Evolutionary conservation across 2,329 filamentous ascomycete species (phyloP).

Genomic region (Teratosphaeria viscida): DNA sequence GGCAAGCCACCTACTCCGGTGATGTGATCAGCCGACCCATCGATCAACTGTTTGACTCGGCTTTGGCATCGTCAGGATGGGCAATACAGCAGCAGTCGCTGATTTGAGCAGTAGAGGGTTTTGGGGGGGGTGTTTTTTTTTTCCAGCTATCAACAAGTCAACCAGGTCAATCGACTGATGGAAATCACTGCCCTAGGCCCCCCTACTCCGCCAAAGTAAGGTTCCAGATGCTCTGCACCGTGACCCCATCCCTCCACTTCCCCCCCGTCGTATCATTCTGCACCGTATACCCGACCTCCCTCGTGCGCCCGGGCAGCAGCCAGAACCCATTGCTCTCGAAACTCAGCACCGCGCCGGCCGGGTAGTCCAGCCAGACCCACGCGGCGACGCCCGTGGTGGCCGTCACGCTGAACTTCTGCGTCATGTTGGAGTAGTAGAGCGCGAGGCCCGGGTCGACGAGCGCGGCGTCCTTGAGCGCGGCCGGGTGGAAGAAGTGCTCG

Average conservation of each 20-base stretch:
- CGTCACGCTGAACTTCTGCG: constrained; percentile 35
- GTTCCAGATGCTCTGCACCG: constrained; percentile 45
- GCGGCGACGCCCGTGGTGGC: constrained; percentile 40
- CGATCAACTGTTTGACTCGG: no score
- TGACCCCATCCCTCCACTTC: constrained; percentile 38
- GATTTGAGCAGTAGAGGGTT: no score
- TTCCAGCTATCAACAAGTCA: no score
- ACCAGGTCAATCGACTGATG: no score
- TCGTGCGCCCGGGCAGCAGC: constrained; percentile 35
- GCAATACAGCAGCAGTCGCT: no score
- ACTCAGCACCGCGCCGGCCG: constrained; percentile 37
- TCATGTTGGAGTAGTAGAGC: constrained; percentile 24
- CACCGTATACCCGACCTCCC: constrained; percentile 36
- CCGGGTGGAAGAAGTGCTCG: constrained; percentile 41
- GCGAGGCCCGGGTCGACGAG: constrained; percentile 41
- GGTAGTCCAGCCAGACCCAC: constrained; percentile 48
- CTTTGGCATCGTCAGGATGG: no score
- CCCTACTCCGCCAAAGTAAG: constrained; percentile 17
- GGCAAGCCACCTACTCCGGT: no score
- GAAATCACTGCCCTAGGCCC: no score
- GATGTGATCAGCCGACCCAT: no score
- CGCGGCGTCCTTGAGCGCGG: constrained; percentile 34
- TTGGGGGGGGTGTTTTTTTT: no score
- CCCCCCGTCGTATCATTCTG: constrained; percentile 36
- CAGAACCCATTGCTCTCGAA: constrained; percentile 47